Conservation (phyloP, 352 stramenopile species). For the Peronospora tabacina region DNA sequence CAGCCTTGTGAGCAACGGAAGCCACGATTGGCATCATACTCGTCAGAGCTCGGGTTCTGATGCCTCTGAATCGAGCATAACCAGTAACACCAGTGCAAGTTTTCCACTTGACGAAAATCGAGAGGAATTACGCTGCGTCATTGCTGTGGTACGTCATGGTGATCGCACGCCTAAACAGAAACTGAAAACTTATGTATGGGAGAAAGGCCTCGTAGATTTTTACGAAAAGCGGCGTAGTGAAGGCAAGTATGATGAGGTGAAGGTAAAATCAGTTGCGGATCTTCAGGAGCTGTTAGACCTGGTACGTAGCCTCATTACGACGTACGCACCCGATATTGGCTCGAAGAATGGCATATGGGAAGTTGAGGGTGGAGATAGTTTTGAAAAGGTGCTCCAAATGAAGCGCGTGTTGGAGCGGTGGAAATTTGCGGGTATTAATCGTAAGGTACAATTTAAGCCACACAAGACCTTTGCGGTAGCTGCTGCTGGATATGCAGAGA, state of each 20-base stretch:
- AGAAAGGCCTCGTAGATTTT: conserved; percentile 79
- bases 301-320: conserved; percentile 72
- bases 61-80: conserved; percentile 61
- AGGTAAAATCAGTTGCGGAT: conserved; percentile 75
- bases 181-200: conserved; percentile 90
- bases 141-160: conserved; percentile 96
- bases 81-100: conserved; percentile 40
- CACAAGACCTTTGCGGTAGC: conserved; percentile 51
- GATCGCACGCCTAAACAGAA: conserved; percentile 99
- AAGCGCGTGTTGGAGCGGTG: conserved; percentile 94
- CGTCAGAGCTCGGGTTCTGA: conserved; percentile 60
- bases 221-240: conserved; percentile 63
- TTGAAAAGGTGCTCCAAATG: conserved; percentile 93
- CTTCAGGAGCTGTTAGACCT: conserved; percentile 78
- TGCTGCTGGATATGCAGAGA: conserved; percentile 19
- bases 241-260: conserved; percentile 78
- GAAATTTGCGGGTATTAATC: conserved; percentile 96
- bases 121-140: conserved; percentile 97
- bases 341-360: conserved; percentile 84
- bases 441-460: conserved; percentile 91
- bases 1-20: conserved; percentile 18
- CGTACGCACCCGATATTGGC: conserved; percentile 66
- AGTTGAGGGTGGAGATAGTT: conserved; percentile 74
- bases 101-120: conserved; percentile 58
- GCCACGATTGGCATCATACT: conserved; percentile 30